Base-by-base conservation (phyloP, 192 early-diverging fungal species). In the Backusella luteola region DNA sequence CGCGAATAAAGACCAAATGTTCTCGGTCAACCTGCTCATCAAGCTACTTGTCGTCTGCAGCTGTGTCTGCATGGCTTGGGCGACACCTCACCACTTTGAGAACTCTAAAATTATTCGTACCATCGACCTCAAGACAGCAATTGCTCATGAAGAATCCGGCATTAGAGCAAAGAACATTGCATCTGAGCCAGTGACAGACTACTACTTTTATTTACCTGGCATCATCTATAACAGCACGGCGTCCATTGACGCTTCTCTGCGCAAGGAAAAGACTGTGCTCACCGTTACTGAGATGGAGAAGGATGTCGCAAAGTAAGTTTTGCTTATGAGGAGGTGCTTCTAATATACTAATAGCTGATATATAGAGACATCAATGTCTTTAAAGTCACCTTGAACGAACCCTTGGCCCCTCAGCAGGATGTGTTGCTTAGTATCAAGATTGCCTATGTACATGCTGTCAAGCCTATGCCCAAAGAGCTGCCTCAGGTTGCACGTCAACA, bases 401-500 rank as follows among this genome's bases (percentile, higher is more conserved):
- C 85, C 34, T 56, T 95, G 49, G 56, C 80, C 67, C 85, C 90
- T 3, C 82, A 86, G 34, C 87, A 92, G 41, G 90, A 93, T 73
- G 63, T 89, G 34, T 83, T 85, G 71, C 76, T 94, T 69, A 89
- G 83, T 34, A 59, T 94, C 6, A 88, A 90, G 68, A 35, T 81
- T 5, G 85, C 80, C 8, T 85, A 85, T 63, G 81, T 84, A 44
- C 77, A 84, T 59, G 41, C 82, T 7, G 66, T 90, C 9, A 71
- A 66, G n/a, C 85, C 91, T n/a, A 78, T 84, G 46, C 93, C 93
- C 9, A 68, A 66, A 1, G 75, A 83, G 14, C 82, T 92, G 7
- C 79, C 76, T 26, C 96, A 96, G 83, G 76, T 83, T 6, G 91
- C 88, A 39, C 87, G 89, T 74, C 96, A 96, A 80, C 72, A 78